Evolutionary conservation across 495 filamentous ascomycete species (phyloP), one percentile per base, ranked within the genome.

Genomic region (Staphylotrichum tortipilum): DNA sequence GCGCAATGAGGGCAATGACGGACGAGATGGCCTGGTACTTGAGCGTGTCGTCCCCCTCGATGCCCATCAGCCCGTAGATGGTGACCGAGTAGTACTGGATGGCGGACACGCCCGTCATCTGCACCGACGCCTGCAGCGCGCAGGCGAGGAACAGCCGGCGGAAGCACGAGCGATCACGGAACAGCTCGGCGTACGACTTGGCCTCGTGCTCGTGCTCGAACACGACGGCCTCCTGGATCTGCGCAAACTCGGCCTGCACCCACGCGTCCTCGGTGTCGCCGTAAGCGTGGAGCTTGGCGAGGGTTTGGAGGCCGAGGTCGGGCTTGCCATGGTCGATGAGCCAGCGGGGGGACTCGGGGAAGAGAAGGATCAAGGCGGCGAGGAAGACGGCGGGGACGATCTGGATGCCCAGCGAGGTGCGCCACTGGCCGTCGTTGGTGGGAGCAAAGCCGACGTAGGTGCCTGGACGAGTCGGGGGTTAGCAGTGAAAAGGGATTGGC

Each of bases 71-170:
- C 3, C 47, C 47, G 38, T 49, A 49, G 38, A 49, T 49, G 29
- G 37, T 42, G 19, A 49, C 47, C 18, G 47, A 49, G 47, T 49
- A 49, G 47, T 49, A 49, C 47, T 49, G 47, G 47, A 49, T 49
- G 14, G 47, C 47, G 3, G 37, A 42, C 3, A 49, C 47, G 12
- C 47, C 47, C 7, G 47, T 49, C 47, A 49, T 49, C 38, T 49
- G 47, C 7, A 42, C 21, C 11, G 38, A 42, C 2, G 37, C 47
- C 29, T 49, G 47, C 7, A 49, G 12, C 0, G 47, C 28, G 38
- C 47, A 49, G 14, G 47, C 37, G 3, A 49, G n/a, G n/a, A 49
- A 42, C 15, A 49, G 47, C 14, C 47, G 47, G 7, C 47, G 47
- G 47, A 49, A 49, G 29, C 36, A 49, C 9, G 47, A 49, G 19